Conservation (phyloP, 2,329 filamentous ascomycete species). For the Lasiodiplodia sp. region DNA sequence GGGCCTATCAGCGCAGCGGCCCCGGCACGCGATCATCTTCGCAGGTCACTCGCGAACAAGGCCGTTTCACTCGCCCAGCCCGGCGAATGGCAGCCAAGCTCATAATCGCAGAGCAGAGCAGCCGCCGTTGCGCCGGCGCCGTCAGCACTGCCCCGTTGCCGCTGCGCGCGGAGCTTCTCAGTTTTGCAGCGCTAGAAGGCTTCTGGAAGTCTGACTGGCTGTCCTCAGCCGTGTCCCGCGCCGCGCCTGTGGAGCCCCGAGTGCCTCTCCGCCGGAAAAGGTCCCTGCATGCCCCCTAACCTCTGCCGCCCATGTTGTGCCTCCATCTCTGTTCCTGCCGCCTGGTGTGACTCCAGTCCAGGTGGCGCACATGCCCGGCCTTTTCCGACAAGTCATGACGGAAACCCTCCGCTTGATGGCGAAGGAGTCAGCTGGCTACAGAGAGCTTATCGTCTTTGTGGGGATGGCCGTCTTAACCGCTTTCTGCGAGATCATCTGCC, state of each 20-base stretch:
- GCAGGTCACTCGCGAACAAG: conserved; percentile 16
- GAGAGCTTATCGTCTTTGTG: conserved; percentile 2
- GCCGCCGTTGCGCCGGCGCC: conserved; percentile 6
- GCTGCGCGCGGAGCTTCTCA: not conserved
- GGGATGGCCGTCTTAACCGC: not conserved
- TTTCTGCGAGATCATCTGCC: conserved; percentile 21
- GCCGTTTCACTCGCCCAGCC: conserved; percentile 14
- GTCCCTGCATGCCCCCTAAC: conserved; percentile 17
- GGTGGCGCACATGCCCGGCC: not conserved
- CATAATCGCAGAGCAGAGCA: conserved; percentile 2
- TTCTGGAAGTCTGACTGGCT: conserved; percentile 26
- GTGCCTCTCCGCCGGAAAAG: conserved; percentile 1
- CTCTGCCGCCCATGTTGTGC: conserved; percentile 10
- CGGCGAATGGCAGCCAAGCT: conserved; percentile 8
- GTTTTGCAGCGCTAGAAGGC: conserved; percentile 13
- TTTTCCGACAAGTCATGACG: not conserved
- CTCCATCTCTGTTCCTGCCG: conserved; percentile 21
- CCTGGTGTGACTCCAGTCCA: not conserved
- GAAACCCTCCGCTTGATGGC: conserved; percentile 7
- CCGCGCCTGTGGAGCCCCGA: not conserved
- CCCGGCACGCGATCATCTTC: conserved; percentile 23
- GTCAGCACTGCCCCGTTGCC: not conserved
- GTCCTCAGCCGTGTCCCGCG: conserved; percentile 6
- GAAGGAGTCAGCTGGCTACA: conserved; percentile 16
- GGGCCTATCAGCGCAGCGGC: conserved; percentile 8